phyloP scores from a whole-genome alignment of 352 stramenopile species.

The Phytophthora pseudosyringae region DNA sequence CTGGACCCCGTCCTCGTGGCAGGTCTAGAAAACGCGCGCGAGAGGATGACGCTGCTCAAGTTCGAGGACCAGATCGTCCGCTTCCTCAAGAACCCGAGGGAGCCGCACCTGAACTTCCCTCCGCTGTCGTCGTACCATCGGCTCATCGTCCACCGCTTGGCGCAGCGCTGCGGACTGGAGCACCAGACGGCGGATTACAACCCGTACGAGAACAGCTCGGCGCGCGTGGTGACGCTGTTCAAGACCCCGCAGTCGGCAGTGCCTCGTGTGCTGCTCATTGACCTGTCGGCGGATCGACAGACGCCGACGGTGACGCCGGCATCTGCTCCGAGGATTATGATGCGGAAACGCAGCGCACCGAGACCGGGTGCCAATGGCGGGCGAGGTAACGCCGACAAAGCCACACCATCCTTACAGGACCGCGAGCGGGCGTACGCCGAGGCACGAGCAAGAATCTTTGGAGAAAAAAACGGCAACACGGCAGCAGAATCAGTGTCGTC shows the following conservation, averaged over 20 bases:
- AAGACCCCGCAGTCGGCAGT: slow-evolving; percentile 84
- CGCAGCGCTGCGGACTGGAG: slow-evolving; percentile 92
- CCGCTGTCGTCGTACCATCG: slow-evolving; percentile 89
- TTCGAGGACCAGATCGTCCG: slow-evolving; percentile 90
- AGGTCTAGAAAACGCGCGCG: slow-evolving; percentile 80
- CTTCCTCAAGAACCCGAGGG: slow-evolving; percentile 68
- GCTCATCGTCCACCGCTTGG: slow-evolving; percentile 92
- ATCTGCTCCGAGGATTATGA: slow-evolving; percentile 93
- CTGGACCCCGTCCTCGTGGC: slow-evolving; percentile 83
- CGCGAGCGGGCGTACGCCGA: slow-evolving; percentile 95
- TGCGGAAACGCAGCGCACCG: slow-evolving; percentile 69
- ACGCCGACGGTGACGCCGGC: slow-evolving; percentile 68
- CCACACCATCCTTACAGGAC: slow-evolving; percentile 87
- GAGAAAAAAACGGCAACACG: slow-evolving; percentile 51
- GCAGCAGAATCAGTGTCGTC: slow-evolving; percentile 34
- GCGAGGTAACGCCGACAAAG: slow-evolving; percentile 54
- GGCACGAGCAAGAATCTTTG: slow-evolving; percentile 95
- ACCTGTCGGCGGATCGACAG: slow-evolving; percentile 82
- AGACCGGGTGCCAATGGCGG: slow-evolving; percentile 48
- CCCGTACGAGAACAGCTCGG: slow-evolving; percentile 70
- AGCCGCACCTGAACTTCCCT: slow-evolving; percentile 80
- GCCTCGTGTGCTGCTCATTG: slow-evolving; percentile 87
- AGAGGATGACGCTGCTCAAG: slow-evolving; percentile 83
- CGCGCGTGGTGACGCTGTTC: slow-evolving; percentile 89
- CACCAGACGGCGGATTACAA: slow-evolving; percentile 88